A percentile compares a stretch with the other conserved stretches of the same genome.
phyloP scores from a whole-genome alignment of 1,284 basidiomycete genomes.

The Rhodofomes roseus region DNA sequence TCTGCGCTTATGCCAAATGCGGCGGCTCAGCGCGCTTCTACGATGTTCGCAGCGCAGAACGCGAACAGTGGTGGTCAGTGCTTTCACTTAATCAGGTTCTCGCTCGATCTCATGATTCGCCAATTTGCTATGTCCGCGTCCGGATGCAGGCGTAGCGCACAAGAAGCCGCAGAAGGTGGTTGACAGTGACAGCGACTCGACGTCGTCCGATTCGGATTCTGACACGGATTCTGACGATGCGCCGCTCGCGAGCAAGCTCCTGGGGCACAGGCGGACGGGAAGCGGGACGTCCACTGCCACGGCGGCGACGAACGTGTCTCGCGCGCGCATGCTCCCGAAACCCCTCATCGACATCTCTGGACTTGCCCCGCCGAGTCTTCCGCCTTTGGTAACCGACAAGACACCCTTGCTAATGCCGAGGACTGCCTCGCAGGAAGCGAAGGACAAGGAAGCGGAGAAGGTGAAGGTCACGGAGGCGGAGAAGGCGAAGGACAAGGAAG shows the following conservation, averaged over 20 bases:
- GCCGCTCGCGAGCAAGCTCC: conserved; percentile 38
- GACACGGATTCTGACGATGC: conserved; percentile 34
- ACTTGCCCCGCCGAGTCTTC: conserved; percentile 19
- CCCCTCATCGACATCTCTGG: conserved; percentile 48
- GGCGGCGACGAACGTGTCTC: conserved; percentile 18
- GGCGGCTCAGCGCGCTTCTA: conserved; percentile 34
- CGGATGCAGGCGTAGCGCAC: neutral
- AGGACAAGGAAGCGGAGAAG: conserved; percentile 1
- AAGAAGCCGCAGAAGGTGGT: neutral
- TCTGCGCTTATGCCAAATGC: conserved; percentile 37
- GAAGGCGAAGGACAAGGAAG: neutral
- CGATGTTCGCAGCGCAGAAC: conserved; percentile 19
- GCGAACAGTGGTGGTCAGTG: neutral
- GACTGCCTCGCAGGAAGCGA: neutral
- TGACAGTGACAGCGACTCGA: neutral
- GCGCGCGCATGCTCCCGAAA: conserved; percentile 33
- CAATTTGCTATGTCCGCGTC: neutral
- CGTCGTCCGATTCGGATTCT: conserved; percentile 10
- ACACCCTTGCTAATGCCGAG: neutral
- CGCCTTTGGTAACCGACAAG: conserved; percentile 15
- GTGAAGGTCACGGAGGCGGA: neutral
- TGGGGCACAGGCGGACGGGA: conserved; percentile 38
- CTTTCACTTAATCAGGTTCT: neutral
- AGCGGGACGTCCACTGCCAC: conserved; percentile 40
- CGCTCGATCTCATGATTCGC: neutral